Evolutionary conservation across 805 yeast species (phyloP), one percentile per base, ranked within the genome.

Genomic region (Candida insectalens): DNA sequence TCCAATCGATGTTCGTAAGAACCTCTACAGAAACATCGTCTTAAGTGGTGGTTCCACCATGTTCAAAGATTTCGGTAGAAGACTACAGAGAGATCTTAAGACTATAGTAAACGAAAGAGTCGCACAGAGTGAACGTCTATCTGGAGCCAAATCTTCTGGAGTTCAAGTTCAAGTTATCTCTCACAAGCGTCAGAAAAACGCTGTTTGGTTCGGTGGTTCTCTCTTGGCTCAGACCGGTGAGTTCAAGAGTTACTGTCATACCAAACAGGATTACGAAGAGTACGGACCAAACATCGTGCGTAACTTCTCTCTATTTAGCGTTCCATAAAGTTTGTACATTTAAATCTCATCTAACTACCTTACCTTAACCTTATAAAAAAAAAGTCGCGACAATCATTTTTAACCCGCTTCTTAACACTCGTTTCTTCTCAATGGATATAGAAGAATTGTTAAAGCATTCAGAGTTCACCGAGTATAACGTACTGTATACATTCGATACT

Each of bases 181-280:
- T 19, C 99, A 92, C 65, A 87, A 89, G 67, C 83, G 92, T 62
- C 99, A 92, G 66, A 75, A 96, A 58, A 85, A 92, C 53, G 99
- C 99, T 3, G 99, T 92, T 38, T 92, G 99, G 99, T 92, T 89
- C 56, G 99, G 99, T 48, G 99, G 99, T 46, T 83, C 95, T 15
- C 65, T 92, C 46, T 69, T 92, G 54, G 97, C 99, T 1, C 97
- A 89, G 65, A 92, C 99, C 8, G 77, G 94, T 16, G 98, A 92
- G 62, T 92, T 92, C 65, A 84, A 82, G 61, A 77, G 94, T 58
- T 88, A 88, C 61, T 92, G 97, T 59, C 92, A 92, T 65, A 89
- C 98, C 17, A 92, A 92, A 65, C 79, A 81, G 53, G 98, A 92
- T 54, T 92, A 92, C 60, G 98, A 92, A 53, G 99, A 92, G 63